phyloP scores from a whole-genome alignment of 441 rosid genomes.

The Pelargonium australe region DNA sequence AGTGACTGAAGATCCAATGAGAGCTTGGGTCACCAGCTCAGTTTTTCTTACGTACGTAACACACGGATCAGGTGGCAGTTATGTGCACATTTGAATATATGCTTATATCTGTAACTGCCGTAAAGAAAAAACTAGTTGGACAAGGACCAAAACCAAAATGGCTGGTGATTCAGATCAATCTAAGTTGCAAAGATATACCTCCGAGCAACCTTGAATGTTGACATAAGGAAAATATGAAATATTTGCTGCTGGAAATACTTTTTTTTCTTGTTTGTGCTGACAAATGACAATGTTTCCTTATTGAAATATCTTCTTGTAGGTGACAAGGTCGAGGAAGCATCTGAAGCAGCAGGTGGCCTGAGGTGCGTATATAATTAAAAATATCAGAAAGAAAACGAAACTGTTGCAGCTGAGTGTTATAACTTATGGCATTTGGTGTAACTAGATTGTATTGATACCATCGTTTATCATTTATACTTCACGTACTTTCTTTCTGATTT shows the following conservation, averaged over 20 bases:
- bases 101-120: neutral
- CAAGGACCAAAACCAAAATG: neutral
- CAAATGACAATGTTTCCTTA: constrained; percentile 15
- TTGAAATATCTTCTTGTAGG: constrained; percentile 26
- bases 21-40: neutral
- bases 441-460: neutral
- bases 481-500: neutral
- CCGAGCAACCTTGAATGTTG: neutral
- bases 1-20: constrained; percentile 11
- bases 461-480: neutral
- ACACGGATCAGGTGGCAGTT: neutral
- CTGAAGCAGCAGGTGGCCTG: constrained; percentile 17
- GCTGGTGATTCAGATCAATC: neutral
- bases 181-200: neutral
- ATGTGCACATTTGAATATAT: neutral
- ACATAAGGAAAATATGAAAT: neutral
- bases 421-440: neutral
- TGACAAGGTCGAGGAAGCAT: constrained; percentile 30
- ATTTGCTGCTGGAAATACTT: constrained; percentile 3
- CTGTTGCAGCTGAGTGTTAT: neutral
- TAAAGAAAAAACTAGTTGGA: neutral
- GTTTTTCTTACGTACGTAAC: neutral
- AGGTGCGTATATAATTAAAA: constrained; percentile 28
- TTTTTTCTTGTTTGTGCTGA: constrained; percentile 11
- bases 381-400: neutral